Evolutionary conservation across 768 basidiomycete genomes (phyloP), one percentile per base, ranked within the genome.

Genomic region (Suillus clintonianus): DNA sequence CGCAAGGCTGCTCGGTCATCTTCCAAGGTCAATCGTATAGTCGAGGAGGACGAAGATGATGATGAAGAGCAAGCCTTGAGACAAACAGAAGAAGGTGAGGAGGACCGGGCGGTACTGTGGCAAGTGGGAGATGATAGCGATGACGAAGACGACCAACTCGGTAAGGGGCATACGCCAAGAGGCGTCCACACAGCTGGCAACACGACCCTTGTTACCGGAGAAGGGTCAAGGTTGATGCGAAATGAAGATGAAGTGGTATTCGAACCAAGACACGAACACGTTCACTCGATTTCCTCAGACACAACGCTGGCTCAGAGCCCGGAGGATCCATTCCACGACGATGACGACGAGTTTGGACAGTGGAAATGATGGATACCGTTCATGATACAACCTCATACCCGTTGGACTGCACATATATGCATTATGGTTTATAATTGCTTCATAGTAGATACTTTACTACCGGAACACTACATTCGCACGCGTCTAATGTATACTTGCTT

Each of bases 81-180:
- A 5, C 72, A 69, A 22, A 69, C 73, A 48, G 76, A 72, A 22
- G 82, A 80, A 47, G 81, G 78, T 2, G 81, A 80, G 63, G 62
- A 51, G 27, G 42, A 53, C 0, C 65, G 59, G 30, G 55, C 60
- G n/a, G 82, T 79, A 19, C 68, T 89, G 45, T 94, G 92, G 92
- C 83, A 88, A 53, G 81, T 94, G 2, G 90, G 92, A 2, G 86
- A 90, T 32, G 85, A 79, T 27, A 90, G 88, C 62, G 91, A 91
- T 57, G 86, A 87, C 5, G 89, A 91, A 24, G 85, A 83, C 11
- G 80, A 78, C 41, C 80, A 83, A 64, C 72, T 77, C 24, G 79
- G 82, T 56, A 73, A 67, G 60, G 74, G 73, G 57, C 72, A 69
- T 63, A 51, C 30, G 9, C 61, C 50, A 48, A 67, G 61, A 56